Base-by-base conservation (phyloP, 306 rosid genomes). In the Prunus mume region DNA sequence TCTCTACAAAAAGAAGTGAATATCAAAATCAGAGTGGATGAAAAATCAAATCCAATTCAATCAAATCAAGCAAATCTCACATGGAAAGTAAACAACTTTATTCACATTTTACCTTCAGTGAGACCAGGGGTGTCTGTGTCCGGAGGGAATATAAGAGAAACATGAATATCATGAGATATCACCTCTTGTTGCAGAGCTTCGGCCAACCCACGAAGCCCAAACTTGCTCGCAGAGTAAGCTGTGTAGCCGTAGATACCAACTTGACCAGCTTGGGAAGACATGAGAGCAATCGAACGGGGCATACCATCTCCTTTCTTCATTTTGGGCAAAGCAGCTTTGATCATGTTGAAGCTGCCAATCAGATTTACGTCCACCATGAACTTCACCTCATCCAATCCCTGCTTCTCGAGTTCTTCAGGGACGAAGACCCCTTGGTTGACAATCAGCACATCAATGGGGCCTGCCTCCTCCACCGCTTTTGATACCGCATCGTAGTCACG, bases 221-320 rank as follows among this genome's bases (percentile, higher is more conserved):
- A 93, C 74, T 91, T 93, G 81, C 91, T 91, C 15, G 97, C 96
- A 0, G 96, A 89, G 80, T 93, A 93, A 24, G 96, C 98, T 9
- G 89, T 88, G 77, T 93, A 93, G 19, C 98, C 97, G 74, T 87
- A 93, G 73, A 93, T 84, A 11, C 98, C 98, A 64, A 90, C 98
- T 96, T 93, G 98, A 80, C 96, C 98, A 12, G 97, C 98, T 79
- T 93, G 98, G 7, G 98, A 93, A 2, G 97, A 91, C 83, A 90
- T 86, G 32, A 93, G 80, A 65, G 97, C 93, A 61, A 93, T 90
- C 0, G 97, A 93, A 52, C 80, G 87, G 4, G 98, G 94, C 12
- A 83, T 83, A 6, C 87, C 71, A 28, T 89, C 76, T 76, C 98
- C 66, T 14, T 80, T 68, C 85, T 80, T 93, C 90, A 93, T 91